phyloP scores from a whole-genome alignment of 179 eudicot genomes.

The Spergularia azorica region DNA sequence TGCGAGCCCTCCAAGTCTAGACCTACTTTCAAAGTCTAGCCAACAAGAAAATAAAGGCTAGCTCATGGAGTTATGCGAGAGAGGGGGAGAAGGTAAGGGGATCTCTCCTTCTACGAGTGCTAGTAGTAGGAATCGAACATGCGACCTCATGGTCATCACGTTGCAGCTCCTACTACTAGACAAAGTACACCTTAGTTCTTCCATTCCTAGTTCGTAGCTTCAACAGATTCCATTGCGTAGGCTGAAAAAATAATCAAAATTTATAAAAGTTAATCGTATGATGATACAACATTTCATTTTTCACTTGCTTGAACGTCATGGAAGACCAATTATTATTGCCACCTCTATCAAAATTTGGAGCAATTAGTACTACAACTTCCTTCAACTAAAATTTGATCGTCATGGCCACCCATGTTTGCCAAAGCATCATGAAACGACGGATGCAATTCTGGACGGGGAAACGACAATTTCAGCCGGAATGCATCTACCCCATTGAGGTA shows the following conservation, averaged over 20 bases:
- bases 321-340: constrained; percentile 10
- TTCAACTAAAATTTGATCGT: constrained; percentile 34
- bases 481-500: constrained; percentile 99
- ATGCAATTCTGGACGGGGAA: constrained; percentile 57
- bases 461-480: constrained; percentile 74
- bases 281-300: background rate
- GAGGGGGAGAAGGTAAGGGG: too few species aligned
- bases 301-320: background rate
- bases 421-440: constrained; percentile 36
- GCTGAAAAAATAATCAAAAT: background rate
- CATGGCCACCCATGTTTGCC: constrained; percentile 31
- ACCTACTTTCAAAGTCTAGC: too few species aligned
- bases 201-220: background rate
- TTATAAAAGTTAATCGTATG: background rate
- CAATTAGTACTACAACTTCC: constrained; percentile 28
- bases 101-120: too few species aligned
- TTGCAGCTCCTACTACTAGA: too few species aligned
- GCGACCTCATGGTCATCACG: too few species aligned
- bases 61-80: too few species aligned
- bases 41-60: too few species aligned
- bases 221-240: background rate
- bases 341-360: constrained; percentile 18
- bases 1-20: too few species aligned
- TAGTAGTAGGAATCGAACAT: too few species aligned
- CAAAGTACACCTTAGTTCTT: too few species aligned